Evolutionary conservation across 2,329 filamentous ascomycete species (phyloP).

Genomic region (Calonectria crousiana): DNA sequence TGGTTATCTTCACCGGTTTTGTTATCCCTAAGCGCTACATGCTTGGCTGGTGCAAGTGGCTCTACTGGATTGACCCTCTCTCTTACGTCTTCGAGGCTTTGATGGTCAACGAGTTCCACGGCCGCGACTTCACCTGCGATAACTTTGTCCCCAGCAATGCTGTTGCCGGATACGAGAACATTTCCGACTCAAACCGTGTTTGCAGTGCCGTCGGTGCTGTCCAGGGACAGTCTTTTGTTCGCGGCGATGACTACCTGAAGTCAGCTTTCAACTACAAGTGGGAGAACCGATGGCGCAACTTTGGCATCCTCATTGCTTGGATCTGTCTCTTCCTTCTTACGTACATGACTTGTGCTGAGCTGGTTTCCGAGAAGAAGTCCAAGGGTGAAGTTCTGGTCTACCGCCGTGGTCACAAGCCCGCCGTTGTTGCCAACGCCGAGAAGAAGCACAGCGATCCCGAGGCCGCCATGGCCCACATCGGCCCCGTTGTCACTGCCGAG

Average conservation of each 20-base stretch:
- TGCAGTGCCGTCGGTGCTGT: slow-evolving; percentile 62
- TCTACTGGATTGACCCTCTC: slow-evolving; percentile 84
- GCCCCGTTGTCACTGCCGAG: slow-evolving; percentile 61
- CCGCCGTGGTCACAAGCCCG: slow-evolving; percentile 75
- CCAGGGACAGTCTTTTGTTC: slow-evolving; percentile 57
- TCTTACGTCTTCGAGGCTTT: slow-evolving; percentile 85
- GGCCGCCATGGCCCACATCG: slow-evolving; percentile 62
- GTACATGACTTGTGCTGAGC: slow-evolving; percentile 76
- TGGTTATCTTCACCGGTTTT: slow-evolving; percentile 79
- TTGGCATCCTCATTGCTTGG: slow-evolving; percentile 77
- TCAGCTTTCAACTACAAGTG: slow-evolving; percentile 65
- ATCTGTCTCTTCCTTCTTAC: slow-evolving; percentile 69
- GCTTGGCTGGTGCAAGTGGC: slow-evolving; percentile 85
- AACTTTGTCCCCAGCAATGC: slow-evolving; percentile 56
- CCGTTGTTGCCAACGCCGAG: slow-evolving; percentile 67
- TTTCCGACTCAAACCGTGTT: slow-evolving; percentile 48
- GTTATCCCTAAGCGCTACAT: slow-evolving; percentile 76
- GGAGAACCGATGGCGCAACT: slow-evolving; percentile 76
- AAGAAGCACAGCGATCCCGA: slow-evolving; percentile 73
- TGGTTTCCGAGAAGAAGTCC: slow-evolving; percentile 74
- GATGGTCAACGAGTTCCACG: slow-evolving; percentile 86
- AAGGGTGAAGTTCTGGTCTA: slow-evolving; percentile 84
- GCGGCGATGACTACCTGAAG: slow-evolving; percentile 60
- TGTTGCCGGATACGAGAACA: slow-evolving; percentile 43
- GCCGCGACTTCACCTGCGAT: slow-evolving; percentile 68